Evolutionary conservation across 768 basidiomycete genomes (phyloP), one percentile per base, ranked within the genome.

Genomic region (Hydnomerulius pinastri): DNA sequence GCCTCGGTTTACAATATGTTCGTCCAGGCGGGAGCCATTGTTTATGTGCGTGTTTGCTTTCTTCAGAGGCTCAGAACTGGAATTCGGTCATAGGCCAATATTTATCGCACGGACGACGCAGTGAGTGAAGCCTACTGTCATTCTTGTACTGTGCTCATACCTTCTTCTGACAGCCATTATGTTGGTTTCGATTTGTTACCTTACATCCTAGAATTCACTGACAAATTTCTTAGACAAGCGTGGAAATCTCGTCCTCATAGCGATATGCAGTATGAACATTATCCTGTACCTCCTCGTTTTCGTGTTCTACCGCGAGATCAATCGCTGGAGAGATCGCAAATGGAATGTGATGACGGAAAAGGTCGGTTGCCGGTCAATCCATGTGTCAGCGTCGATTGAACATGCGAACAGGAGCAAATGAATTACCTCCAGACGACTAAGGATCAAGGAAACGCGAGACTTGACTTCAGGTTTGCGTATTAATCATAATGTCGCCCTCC

Each of bases 381-480:
- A 59, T 71, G 62, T 43, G 29, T 55, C 25, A 40, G 36, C 13
- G 53, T 54, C 64, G 69, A 69, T 69, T 66, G 10, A 5, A 3
- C 29, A 27, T 44, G 20, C 24, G n/a, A n/a, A n/a, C 57, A 83
- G 82, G 75, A 83, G 61, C 79, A 76, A 58, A 69, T 73, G 37
- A 67, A 81, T 17, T 87, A 88, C n/a, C n/a, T n/a, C n/a, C n/a
- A n/a, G n/a, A n/a, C n/a, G n/a, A n/a, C n/a, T n/a, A 76, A 72
- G 27, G 84, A 87, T 47, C 68, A 75, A 54, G 83, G 85, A 21
- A 86, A 84, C 55, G 64, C 75, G 53, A 67, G 81, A 29, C 62
- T 86, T 51, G 82, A 86, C 57, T 86, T 85, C 69, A 71, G 81
- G 12, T 86, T 86, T 52, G 78, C 76, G 5, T 81, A 85, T 61